A percentile compares a stretch with the other conserved stretches of the same genome.
Evolutionary conservation across 495 filamentous ascomycete genomes (phyloP).

Genomic region (Umbilicaria muhlenbergii): DNA sequence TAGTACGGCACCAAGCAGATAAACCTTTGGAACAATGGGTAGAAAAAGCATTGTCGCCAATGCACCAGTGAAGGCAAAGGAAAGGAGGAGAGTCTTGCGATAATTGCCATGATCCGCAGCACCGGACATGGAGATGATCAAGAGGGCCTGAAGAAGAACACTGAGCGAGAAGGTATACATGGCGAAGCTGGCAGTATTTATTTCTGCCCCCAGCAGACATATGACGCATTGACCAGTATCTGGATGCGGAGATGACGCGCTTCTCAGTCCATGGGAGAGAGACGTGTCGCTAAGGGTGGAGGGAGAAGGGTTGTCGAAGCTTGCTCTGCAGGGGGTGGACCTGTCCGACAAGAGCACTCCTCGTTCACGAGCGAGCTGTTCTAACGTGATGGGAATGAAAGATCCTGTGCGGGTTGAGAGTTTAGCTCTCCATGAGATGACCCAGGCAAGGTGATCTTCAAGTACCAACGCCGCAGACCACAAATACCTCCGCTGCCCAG

Average conservation of each 20-base stretch:
- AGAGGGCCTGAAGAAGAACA: conserved; percentile 70
- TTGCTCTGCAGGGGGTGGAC: conserved; percentile 49
- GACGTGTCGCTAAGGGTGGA: conserved; percentile 16
- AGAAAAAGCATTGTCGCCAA: conserved; percentile 81
- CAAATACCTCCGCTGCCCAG: conserved; percentile 95
- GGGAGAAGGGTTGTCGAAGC: conserved; percentile 22
- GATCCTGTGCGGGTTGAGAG: conserved; percentile 38
- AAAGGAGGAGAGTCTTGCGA: conserved; percentile 70
- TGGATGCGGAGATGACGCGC: conserved; percentile 6
- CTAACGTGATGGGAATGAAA: conserved; percentile 92
- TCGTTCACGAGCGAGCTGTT: conserved; percentile 81
- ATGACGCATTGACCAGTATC: conserved; percentile 63
- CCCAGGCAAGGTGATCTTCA: background rate
- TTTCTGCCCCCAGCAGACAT: conserved; percentile 62
- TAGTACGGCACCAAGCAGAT: conserved; percentile 64
- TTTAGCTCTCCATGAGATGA: background rate
- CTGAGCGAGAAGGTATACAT: conserved; percentile 96
- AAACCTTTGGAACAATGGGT: conserved; percentile 52
- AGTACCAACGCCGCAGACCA: conserved; percentile 75
- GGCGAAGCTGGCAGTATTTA: conserved; percentile 94
- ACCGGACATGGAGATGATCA: conserved; percentile 91
- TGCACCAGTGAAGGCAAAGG: conserved; percentile 70
- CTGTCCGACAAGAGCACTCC: conserved; percentile 69
- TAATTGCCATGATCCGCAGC: conserved; percentile 93
- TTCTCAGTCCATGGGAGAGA: conserved; percentile 8